Percentiles rank a stretch among this genome's conserved stretches.
phyloP scores from a whole-genome alignment of 768 basidiomycete species.

The Dioszegia crocea region DNA sequence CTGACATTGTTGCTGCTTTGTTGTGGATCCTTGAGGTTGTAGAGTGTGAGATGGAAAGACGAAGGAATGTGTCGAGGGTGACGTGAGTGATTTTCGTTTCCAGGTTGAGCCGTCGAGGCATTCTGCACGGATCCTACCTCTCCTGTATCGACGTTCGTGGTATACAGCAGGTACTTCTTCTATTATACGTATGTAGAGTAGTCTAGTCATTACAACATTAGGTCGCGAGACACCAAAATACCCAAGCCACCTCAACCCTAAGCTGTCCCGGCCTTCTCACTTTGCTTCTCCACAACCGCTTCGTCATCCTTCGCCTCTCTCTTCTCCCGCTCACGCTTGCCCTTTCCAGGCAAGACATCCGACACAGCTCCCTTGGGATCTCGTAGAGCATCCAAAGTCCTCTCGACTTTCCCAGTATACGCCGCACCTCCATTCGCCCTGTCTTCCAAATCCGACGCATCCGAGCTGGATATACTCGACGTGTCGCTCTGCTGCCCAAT shows the following conservation, averaged over 20 bases:
- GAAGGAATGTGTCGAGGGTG: neutral
- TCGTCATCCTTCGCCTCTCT: slow-evolving; percentile 16
- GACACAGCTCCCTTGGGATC: slow-evolving; percentile 16
- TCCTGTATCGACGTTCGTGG: no score
- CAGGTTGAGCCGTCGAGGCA: no score
- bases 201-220: no score
- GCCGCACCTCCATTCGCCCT: slow-evolving; percentile 5
- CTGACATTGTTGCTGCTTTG: slow-evolving; percentile 12
- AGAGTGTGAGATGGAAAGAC: no score
- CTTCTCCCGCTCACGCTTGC: slow-evolving; percentile 9
- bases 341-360: neutral
- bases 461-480: slow-evolving; percentile 39
- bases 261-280: no score
- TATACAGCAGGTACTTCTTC: no score
- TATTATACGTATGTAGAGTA: no score
- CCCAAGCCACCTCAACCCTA: no score
- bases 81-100: slow-evolving; percentile 2
- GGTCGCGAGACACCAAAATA: no score
- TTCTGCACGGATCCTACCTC: no score
- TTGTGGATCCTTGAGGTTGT: neutral
- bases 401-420: slow-evolving; percentile 16
- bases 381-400: slow-evolving; percentile 16
- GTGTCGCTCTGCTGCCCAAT: slow-evolving; percentile 33
- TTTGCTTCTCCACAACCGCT: neutral
- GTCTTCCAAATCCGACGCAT: slow-evolving; percentile 35